Evolutionary conservation across 768 basidiomycete genomes (phyloP), one percentile per base, ranked within the genome.

Genomic region (Russula olivacea): DNA sequence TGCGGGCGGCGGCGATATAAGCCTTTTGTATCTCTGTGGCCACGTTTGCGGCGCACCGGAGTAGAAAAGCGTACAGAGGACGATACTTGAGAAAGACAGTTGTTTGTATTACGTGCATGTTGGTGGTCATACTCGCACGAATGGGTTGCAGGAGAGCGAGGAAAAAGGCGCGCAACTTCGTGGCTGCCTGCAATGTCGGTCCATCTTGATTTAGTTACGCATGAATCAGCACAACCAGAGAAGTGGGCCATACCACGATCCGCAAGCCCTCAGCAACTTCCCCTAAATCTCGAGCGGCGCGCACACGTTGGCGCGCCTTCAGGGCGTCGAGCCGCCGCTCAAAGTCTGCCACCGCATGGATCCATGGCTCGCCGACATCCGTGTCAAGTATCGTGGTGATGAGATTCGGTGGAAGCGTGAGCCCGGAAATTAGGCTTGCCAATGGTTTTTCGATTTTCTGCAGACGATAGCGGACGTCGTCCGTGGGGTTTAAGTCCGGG

Each of bases 31-130:
- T 77, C 73, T 98, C 95, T 51, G 81, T 81, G 3, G 97, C 94
- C 34, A 94, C 89, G 38, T 79, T 79, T 10, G 87, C 80, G 6
- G 89, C 89, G 65, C 93, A 89, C 2, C 91, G 85, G 66, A 88
- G 85, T 41, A 99, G 78, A 71, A 98, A 99, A 1, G 81, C 81
- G 69, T 86, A 98, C 61, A 98, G 78, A 9, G 89, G 77, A 52
- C 80, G 81, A 71, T 93, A 93, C 72, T 94, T 93, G 66, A 93
- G 74, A 41, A 98, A 80, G 3, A 93, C 80, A 1, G 90, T 87
- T 0, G 91, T 89, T 72, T 99, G 97, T 2, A 98, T 78, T 57
- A 97, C 85, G 69, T 93, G 91, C 78, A 98, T 85, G 72, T 98
- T 97, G 8, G 93, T 92, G 14, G 92, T 86, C 66, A 97, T 87